phyloP scores from a whole-genome alignment of 2,329 filamentous ascomycete genomes.

The Arthrobotrys iridis region DNA sequence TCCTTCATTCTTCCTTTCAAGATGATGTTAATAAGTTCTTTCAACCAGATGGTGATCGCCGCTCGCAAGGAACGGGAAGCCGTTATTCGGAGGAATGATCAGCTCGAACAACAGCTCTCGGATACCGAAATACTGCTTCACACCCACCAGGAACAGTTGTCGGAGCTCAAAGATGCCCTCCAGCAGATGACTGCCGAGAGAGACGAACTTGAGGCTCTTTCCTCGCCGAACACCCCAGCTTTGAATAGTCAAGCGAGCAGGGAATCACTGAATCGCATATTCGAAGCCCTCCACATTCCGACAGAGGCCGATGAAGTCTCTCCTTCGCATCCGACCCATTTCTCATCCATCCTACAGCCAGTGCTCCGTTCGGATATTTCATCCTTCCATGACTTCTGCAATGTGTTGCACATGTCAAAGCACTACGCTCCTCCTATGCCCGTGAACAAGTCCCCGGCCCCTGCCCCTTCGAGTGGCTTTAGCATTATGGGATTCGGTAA shows the following conservation, averaged over 20 bases:
- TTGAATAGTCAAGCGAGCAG: slow-evolving; percentile 68
- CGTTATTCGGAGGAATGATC: slow-evolving; percentile 84
- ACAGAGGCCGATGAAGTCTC: slow-evolving; percentile 67
- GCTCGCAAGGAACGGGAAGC: slow-evolving; percentile 86
- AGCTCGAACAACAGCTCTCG: slow-evolving; percentile 82
- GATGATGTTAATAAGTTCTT: slow-evolving; percentile 56
- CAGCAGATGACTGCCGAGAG: slow-evolving; percentile 80
- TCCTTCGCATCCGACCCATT: slow-evolving; percentile 74
- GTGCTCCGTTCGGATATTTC: slow-evolving; percentile 82
- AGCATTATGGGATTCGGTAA: slow-evolving; percentile 67
- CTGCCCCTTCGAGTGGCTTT: slow-evolving; percentile 74
- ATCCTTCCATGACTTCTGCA: slow-evolving; percentile 85
- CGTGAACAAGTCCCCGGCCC: slow-evolving; percentile 72
- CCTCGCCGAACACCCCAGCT: slow-evolving; percentile 82
- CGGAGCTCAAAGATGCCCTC: slow-evolving; percentile 90
- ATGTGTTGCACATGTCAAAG: slow-evolving; percentile 76
- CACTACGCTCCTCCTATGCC: slow-evolving; percentile 66
- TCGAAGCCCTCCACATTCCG: slow-evolving; percentile 70
- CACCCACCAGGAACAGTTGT: slow-evolving; percentile 91
- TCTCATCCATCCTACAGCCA: slow-evolving; percentile 83
- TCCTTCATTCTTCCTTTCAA: neutral
- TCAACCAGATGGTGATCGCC: slow-evolving; percentile 80
- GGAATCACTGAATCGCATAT: slow-evolving; percentile 65
- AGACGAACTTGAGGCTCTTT: slow-evolving; percentile 75
- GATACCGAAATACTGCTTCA: slow-evolving; percentile 86